These are phyloP conservation scores for Conticribra weissflogii DNA, from an alignment of 108 stramenopile genomes.

Conservation along the genomic window DNA sequence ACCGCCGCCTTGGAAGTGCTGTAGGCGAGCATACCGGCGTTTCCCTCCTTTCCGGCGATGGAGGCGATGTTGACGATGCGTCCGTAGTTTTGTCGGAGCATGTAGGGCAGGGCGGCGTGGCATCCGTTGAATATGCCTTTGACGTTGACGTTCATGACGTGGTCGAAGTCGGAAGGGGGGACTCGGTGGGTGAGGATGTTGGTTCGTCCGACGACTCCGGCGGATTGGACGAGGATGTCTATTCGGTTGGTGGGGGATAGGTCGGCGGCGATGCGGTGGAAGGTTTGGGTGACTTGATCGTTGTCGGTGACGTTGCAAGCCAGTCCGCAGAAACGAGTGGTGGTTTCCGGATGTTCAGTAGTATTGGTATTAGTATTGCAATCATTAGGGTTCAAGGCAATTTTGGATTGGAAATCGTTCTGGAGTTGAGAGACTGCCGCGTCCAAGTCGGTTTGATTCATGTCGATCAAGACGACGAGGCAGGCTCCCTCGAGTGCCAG, in stretches of 20 bases:
- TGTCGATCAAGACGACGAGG: conserved; percentile 48
- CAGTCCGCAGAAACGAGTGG: conserved; percentile 32
- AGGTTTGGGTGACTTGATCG: conserved; percentile 38
- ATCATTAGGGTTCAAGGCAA: not conserved
- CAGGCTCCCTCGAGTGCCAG: conserved; percentile 59
- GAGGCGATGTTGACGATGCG: conserved; percentile 74
- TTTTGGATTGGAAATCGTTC: conserved; percentile 15
- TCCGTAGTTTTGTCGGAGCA: conserved; percentile 64
- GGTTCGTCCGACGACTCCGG: conserved; percentile 62
- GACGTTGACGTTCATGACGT: conserved; percentile 60
- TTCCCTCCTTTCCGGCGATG: conserved; percentile 72
- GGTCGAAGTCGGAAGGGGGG: conserved; percentile 58
- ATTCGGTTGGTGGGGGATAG: conserved; percentile 37
- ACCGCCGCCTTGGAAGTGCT: conserved; percentile 73
- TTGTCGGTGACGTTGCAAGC: conserved; percentile 58
- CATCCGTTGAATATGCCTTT: conserved; percentile 66
- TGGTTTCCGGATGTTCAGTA: no score
- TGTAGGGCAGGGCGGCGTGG: conserved; percentile 58
- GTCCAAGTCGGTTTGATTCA: conserved; percentile 42
- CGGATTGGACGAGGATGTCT: conserved; percentile 60
- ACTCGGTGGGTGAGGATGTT: conserved; percentile 52
- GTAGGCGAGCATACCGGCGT: conserved; percentile 74
- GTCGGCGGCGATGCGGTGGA: conserved; percentile 40
- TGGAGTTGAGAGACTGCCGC: conserved; percentile 38
- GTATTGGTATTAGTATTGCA: not conserved